phyloP scores from a whole-genome alignment of 345 rosid genomes.

The Pistacia vera region DNA sequence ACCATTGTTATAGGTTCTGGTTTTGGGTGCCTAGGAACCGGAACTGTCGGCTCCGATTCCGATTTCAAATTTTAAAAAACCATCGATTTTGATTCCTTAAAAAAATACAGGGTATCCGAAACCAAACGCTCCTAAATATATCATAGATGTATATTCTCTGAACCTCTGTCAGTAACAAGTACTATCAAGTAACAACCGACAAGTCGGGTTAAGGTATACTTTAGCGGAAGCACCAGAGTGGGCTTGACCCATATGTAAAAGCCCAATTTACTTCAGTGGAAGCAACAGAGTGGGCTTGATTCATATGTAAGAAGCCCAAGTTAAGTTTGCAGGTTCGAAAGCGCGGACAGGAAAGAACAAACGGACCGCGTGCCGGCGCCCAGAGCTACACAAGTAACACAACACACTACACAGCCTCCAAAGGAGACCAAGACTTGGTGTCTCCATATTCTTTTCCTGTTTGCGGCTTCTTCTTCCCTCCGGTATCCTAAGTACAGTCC shows the following conservation, averaged over 20 bases:
- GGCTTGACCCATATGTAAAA: not conserved
- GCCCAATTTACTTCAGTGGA: not conserved
- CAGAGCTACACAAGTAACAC: not conserved
- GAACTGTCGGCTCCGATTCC: too few species aligned
- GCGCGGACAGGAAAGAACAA: not conserved
- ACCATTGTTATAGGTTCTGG: too few species aligned
- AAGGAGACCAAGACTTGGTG: not conserved
- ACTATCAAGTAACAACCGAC: not conserved
- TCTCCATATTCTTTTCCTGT: not conserved
- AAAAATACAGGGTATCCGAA: too few species aligned
- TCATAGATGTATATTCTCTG: too few species aligned
- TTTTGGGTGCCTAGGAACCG: too few species aligned
- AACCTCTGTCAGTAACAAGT: too few species aligned
- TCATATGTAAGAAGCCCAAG: not conserved
- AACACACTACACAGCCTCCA: not conserved
- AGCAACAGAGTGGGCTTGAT: not conserved
- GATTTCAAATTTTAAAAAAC: too few species aligned
- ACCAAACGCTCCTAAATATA: too few species aligned
- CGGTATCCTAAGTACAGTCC: not conserved
- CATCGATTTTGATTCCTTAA: too few species aligned
- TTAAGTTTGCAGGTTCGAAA: not conserved
- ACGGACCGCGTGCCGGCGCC: conserved; percentile 7
- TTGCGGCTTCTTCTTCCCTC: not conserved
- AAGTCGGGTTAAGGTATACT: not conserved
- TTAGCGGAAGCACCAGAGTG: not conserved